Evolutionary conservation across 2,329 filamentous ascomycete genomes (phyloP).

Genomic region (Chrysoporthe cubensis): DNA sequence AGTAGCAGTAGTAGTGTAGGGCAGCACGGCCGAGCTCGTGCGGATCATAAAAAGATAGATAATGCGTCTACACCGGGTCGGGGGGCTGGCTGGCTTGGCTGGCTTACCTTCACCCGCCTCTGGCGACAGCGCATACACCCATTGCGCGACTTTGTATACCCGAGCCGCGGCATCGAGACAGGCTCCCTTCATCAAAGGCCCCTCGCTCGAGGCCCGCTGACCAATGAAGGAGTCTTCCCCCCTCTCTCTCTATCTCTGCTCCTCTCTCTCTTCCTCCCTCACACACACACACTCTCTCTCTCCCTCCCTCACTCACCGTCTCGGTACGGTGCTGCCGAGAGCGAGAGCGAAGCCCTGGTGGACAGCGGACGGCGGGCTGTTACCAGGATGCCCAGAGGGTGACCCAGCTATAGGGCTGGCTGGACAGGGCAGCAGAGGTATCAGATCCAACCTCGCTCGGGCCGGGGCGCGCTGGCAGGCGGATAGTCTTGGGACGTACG

Average conservation of each 20-base stretch:
- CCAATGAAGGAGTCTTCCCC: constrained; percentile 9
- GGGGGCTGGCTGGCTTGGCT: too few species aligned
- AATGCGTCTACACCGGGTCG: too few species aligned
- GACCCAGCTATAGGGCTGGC: constrained; percentile 11
- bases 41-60: neutral
- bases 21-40: too few species aligned
- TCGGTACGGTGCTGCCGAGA: constrained; percentile 21
- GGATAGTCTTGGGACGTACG: too few species aligned
- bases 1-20: neutral
- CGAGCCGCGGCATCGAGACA: constrained; percentile 31
- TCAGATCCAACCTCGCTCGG: too few species aligned
- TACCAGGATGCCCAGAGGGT: neutral
- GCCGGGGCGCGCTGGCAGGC: too few species aligned
- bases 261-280: neutral
- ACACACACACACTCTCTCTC: neutral
- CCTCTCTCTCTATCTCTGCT: neutral
- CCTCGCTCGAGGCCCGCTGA: neutral
- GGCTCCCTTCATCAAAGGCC: constrained; percentile 12
- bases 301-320: neutral
- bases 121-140: constrained; percentile 32
- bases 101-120: constrained; percentile 31
- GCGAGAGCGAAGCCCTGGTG: constrained; percentile 21
- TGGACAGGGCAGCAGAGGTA: neutral
- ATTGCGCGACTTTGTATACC: constrained; percentile 32
- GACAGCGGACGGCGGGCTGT: neutral